phyloP scores from a whole-genome alignment of 1,139 yeast genomes.

The Geotrichum citri-aurantii region DNA sequence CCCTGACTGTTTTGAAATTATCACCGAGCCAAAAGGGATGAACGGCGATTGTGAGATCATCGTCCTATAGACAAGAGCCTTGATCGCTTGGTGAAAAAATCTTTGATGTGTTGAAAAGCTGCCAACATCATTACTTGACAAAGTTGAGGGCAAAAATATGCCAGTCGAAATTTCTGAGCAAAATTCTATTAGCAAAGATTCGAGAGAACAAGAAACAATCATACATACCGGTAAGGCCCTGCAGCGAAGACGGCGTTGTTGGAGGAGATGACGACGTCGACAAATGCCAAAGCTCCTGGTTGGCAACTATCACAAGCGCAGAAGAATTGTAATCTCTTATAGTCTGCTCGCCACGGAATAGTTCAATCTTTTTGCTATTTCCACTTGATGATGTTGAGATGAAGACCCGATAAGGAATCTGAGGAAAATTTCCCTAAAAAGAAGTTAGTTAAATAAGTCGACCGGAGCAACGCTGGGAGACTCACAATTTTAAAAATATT shows the following conservation, averaged over 20 bases:
- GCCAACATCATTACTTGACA: conserved; percentile 36
- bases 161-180: conserved; percentile 35
- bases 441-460: neutral
- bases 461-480: neutral
- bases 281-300: conserved; percentile 59
- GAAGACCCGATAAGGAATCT: conserved; percentile 32
- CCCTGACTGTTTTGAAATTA: conserved; percentile 22
- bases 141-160: conserved; percentile 35
- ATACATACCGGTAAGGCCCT: conserved; percentile 14
- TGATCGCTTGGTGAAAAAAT: conserved; percentile 57
- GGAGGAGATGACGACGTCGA: conserved; percentile 38
- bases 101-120: conserved; percentile 42
- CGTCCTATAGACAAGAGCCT: conserved; percentile 48
- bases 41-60: conserved; percentile 47
- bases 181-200: neutral
- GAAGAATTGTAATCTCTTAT: conserved; percentile 49
- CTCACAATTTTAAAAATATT: conserved; percentile 30
- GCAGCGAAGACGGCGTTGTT: conserved; percentile 24
- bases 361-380: conserved; percentile 33
- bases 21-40: conserved; percentile 37
- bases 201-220: neutral
- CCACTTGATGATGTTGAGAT: conserved; percentile 35
- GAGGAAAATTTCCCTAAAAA: conserved; percentile 27
- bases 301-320: conserved; percentile 52
- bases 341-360: conserved; percentile 55